Percentiles rank a stretch among this genome's conserved stretches.
These are phyloP conservation scores for Trametes villosa DNA, from an alignment of 768 basidiomycete genomes.

Conservation along the genomic window DNA sequence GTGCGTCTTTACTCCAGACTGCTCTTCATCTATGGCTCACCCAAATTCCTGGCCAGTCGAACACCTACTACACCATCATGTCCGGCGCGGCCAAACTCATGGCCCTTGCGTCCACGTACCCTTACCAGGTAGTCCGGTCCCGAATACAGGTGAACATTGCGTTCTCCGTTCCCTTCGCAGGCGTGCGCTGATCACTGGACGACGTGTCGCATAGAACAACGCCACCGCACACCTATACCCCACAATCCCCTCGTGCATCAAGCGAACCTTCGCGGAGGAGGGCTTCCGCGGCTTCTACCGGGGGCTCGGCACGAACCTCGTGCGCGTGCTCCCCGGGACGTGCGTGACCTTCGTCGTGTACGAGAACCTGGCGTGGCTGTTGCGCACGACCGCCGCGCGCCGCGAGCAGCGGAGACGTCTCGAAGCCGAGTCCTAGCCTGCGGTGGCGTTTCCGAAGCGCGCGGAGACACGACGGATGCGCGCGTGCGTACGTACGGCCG, in stretches of 20 bases:
- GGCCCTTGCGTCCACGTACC: slow-evolving; percentile 87
- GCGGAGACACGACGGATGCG: too few relatives aligned
- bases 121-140: slow-evolving; percentile 96
- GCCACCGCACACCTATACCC: slow-evolving; percentile 72
- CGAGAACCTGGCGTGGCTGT: slow-evolving; percentile 86
- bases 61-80: slow-evolving; percentile 88
- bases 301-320: slow-evolving; percentile 90
- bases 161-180: background rate
- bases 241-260: slow-evolving; percentile 80
- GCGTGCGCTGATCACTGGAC: background rate
- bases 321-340: slow-evolving; percentile 94
- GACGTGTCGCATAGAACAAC: slow-evolving; percentile 55
- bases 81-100: slow-evolving; percentile 88
- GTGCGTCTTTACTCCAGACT: slow-evolving; percentile 50
- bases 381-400: slow-evolving; percentile 66
- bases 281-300: slow-evolving; percentile 90
- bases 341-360: slow-evolving; percentile 99
- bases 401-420: slow-evolving; percentile 39
- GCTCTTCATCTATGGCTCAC: background rate
- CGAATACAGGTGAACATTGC: slow-evolving; percentile 73
- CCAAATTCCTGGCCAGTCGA: slow-evolving; percentile 61
- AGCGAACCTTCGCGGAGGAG: slow-evolving; percentile 80
- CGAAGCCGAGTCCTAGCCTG: slow-evolving; percentile 1
- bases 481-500: too few relatives aligned
- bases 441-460: too few relatives aligned